Conservation (phyloP, 257 asterid genomes). For the Penstemon eatonii region DNA sequence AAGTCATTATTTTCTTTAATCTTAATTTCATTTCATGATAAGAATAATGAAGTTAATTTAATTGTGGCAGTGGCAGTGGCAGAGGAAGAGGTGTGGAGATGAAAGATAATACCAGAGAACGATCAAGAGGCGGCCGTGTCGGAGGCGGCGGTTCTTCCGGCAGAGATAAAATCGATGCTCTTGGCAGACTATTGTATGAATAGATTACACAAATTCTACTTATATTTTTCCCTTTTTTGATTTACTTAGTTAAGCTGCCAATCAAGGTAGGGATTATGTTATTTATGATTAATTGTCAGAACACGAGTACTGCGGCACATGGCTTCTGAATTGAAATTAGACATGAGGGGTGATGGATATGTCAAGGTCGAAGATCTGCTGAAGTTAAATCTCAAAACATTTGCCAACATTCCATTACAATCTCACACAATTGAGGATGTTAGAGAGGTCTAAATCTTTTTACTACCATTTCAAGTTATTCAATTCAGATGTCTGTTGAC, state of each 20-base stretch:
- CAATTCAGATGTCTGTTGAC: background rate
- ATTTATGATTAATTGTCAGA: conserved; percentile 38
- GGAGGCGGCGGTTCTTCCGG: background rate
- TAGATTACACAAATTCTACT: background rate
- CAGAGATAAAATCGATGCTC: background rate
- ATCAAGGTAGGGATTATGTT: background rate
- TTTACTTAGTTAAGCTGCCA: background rate
- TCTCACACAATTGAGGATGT: conserved; percentile 78
- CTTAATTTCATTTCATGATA: background rate
- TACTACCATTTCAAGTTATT: background rate
- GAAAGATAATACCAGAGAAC: background rate
- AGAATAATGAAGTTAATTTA: background rate
- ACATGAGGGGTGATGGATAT: conserved; percentile 87
- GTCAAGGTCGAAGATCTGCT: conserved; percentile 81
- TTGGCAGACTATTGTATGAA: background rate
- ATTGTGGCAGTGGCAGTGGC: background rate
- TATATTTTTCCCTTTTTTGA: background rate
- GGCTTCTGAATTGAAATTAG: conserved; percentile 81
- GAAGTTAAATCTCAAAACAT: conserved; percentile 72
- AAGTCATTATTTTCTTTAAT: too few species aligned
- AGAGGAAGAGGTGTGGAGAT: background rate
- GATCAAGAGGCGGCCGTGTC: conserved; percentile 6
- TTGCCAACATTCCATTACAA: conserved; percentile 58
- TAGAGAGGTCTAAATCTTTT: conserved; percentile 58
- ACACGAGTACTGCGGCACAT: conserved; percentile 84